Percentiles rank a stretch among this genome's conserved stretches.
These are phyloP conservation scores for Corymbia citriodora DNA, from an alignment of 441 rosid species.

Conservation along the genomic window DNA sequence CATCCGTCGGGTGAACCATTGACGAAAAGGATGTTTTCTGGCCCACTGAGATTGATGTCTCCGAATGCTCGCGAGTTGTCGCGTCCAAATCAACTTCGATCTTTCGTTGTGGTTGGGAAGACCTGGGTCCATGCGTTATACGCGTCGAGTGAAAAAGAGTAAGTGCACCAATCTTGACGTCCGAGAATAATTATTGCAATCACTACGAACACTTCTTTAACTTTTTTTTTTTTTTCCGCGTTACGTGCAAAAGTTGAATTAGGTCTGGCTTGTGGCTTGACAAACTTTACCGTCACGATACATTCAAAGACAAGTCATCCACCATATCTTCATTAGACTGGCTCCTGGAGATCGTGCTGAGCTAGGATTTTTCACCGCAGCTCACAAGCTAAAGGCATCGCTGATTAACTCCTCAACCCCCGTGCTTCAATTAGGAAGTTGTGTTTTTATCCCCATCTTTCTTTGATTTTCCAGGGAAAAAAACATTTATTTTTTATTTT, in stretches of 20 bases:
- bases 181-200: not conserved
- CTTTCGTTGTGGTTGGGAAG: not conserved
- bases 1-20: no score
- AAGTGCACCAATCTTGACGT: not conserved
- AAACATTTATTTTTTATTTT: no score
- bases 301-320: not conserved
- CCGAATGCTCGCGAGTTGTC: not conserved
- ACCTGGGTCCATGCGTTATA: not conserved
- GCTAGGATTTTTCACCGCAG: no score
- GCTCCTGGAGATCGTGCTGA: no score
- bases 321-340: not conserved
- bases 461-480: no score
- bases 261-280: not conserved
- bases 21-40: not conserved
- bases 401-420: no score
- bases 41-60: not conserved
- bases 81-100: not conserved
- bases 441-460: no score
- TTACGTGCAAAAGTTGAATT: not conserved
- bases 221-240: not conserved
- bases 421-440: no score
- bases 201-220: not conserved
- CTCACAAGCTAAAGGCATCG: no score
- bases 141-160: no score
- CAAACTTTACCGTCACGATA: not conserved